Evolutionary conservation across 1,284 basidiomycete species (phyloP).

Genomic region (Jaminaea rosea): DNA sequence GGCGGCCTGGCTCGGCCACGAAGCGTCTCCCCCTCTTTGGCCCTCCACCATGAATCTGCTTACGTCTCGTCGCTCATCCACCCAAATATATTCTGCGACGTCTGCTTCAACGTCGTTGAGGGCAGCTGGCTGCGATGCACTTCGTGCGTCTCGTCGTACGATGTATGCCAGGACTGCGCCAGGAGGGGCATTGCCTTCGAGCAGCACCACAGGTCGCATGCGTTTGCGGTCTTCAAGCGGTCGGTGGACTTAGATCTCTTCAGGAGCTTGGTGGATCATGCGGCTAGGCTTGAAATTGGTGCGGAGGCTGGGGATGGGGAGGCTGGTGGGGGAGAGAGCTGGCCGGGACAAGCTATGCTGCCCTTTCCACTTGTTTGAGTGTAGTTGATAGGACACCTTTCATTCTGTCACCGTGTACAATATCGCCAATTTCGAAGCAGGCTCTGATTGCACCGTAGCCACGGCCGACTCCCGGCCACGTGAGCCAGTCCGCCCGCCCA

Average conservation of each 20-base stretch:
- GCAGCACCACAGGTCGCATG: neutral
- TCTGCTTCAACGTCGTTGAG: neutral
- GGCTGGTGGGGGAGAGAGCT: neutral
- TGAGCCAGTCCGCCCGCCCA: too few relatives aligned
- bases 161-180: neutral
- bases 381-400: too few relatives aligned
- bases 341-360: neutral
- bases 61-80: neutral
- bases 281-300: too few relatives aligned
- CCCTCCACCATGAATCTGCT: neutral
- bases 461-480: too few relatives aligned
- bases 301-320: too few relatives aligned
- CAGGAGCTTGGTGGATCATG: constrained; percentile 4
- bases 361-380: neutral
- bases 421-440: too few relatives aligned
- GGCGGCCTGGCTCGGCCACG: too few relatives aligned
- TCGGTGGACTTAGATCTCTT: constrained; percentile 5
- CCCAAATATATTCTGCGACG: neutral
- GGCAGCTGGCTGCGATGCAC: neutral
- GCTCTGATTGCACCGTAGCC: too few relatives aligned
- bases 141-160: neutral
- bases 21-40: too few relatives aligned
- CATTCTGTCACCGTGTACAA: too few relatives aligned
- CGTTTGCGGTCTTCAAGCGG: constrained; percentile 2
- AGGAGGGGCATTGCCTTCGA: neutral